phyloP scores from a whole-genome alignment of 345 rosid genomes.

The Dipteronia sinensis region DNA sequence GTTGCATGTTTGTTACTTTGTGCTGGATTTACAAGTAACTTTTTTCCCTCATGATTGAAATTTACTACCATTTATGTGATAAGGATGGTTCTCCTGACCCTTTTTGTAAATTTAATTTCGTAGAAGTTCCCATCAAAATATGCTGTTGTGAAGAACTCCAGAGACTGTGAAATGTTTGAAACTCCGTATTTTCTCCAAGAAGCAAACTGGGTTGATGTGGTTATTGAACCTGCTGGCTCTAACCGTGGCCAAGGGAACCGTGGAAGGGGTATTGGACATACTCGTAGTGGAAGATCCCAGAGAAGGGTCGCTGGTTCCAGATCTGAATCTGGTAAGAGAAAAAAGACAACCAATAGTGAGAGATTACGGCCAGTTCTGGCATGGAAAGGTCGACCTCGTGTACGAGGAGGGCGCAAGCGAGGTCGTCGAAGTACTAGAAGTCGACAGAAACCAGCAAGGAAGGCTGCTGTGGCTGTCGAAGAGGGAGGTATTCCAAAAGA shows the following conservation, averaged over 20 bases:
- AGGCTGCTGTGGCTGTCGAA: constrained; percentile 30
- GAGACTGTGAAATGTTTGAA: constrained; percentile 30
- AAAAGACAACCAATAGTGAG: constrained; percentile 23
- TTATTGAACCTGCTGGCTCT: constrained; percentile 35
- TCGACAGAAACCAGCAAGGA: constrained; percentile 51
- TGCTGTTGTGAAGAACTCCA: constrained; percentile 36
- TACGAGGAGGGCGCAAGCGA: constrained; percentile 50
- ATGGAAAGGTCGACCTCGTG: constrained; percentile 53
- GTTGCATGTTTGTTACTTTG: neutral
- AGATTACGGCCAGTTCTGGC: constrained; percentile 30
- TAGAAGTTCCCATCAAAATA: constrained; percentile 45
- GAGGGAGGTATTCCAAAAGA: constrained; percentile 24
- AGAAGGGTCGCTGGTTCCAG: constrained; percentile 33
- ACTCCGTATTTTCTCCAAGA: constrained; percentile 46
- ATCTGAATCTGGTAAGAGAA: constrained; percentile 52
- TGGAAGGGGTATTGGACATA: constrained; percentile 47
- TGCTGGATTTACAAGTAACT: neutral
- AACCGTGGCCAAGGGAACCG: constrained; percentile 47
- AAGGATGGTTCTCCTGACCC: constrained; percentile 2
- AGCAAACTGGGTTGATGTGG: constrained; percentile 51
- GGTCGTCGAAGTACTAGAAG: constrained; percentile 54
- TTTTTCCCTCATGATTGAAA: neutral
- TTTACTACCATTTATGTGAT: neutral
- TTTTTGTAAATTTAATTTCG: neutral
- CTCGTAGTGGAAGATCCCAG: constrained; percentile 50